phyloP scores from a whole-genome alignment of 495 filamentous ascomycete species.

The Parathielavia hyrcaniae region DNA sequence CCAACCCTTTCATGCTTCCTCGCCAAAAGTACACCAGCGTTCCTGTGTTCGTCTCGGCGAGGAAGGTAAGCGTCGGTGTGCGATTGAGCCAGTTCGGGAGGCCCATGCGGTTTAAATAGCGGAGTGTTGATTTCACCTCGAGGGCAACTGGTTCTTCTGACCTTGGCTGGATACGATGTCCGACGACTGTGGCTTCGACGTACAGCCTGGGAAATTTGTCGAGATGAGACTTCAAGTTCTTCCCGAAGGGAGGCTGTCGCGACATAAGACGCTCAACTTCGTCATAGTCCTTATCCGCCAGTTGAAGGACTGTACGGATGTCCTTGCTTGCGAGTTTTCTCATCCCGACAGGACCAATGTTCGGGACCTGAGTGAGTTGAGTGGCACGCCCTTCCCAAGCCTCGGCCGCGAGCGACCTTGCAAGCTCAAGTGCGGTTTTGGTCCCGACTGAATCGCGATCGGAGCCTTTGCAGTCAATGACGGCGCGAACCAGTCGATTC shows the following conservation, averaged over 20 bases:
- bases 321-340: constrained; percentile 68
- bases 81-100: constrained; percentile 56
- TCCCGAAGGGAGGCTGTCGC: constrained; percentile 78
- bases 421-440: constrained; percentile 69
- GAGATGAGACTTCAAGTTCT: constrained; percentile 56
- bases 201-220: constrained; percentile 69
- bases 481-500: constrained; percentile 69
- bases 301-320: constrained; percentile 62
- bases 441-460: constrained; percentile 61
- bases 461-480: constrained; percentile 74
- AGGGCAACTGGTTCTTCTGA: constrained; percentile 43
- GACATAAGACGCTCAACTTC: constrained; percentile 71
- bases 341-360: constrained; percentile 71
- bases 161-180: constrained; percentile 15
- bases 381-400: constrained; percentile 82
- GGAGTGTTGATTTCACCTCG: constrained; percentile 61
- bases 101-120: constrained; percentile 63
- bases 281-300: constrained; percentile 60
- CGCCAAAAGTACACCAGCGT: constrained; percentile 71
- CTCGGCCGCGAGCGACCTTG: constrained; percentile 67
- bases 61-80: constrained; percentile 61
- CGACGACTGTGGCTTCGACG: constrained; percentile 41
- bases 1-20: constrained; percentile 60
- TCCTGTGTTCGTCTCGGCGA: constrained; percentile 73
- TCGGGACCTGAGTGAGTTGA: constrained; percentile 81